A percentile compares a stretch with the other conserved stretches of the same genome.
phyloP scores from a whole-genome alignment of 2,329 filamentous ascomycete species.

The Ambrosiella cleistominuta region DNA sequence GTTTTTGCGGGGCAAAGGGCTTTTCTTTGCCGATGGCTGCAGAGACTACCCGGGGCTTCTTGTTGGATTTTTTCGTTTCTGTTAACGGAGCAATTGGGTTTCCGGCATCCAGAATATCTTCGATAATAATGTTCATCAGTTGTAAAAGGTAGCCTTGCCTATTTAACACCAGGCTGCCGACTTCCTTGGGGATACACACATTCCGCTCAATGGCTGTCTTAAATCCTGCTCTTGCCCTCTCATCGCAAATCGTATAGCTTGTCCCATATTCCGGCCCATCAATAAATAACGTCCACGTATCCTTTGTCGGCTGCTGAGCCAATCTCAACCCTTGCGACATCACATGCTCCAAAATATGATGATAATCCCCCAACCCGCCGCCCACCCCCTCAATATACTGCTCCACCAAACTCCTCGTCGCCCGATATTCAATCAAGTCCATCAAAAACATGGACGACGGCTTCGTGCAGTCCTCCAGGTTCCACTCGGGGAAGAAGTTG shows the following conservation, averaged over 20 bases:
- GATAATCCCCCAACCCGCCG: constrained; percentile 21
- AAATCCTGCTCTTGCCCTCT: constrained; percentile 11
- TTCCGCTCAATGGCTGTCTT: constrained; percentile 15
- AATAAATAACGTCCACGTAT: constrained; percentile 22
- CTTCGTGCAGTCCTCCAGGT: constrained; percentile 24
- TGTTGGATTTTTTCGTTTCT: background rate
- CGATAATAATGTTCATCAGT: constrained; percentile 24
- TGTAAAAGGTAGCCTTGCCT: constrained; percentile 24
- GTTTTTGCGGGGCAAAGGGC: background rate
- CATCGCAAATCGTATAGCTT: constrained; percentile 17
- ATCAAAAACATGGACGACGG: constrained; percentile 22
- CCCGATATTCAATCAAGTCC: constrained; percentile 23
- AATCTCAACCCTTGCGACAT: background rate
- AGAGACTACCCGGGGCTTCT: background rate
- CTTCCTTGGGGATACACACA: constrained; percentile 17
- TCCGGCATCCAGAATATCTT: constrained; percentile 25
- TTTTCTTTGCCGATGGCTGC: constrained; percentile 14
- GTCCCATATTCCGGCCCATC: constrained; percentile 22
- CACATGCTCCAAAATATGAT: constrained; percentile 19
- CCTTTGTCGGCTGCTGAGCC: background rate
- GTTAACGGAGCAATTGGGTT: constrained; percentile 14
- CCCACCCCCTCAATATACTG: constrained; percentile 21
- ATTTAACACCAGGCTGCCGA: constrained; percentile 22
- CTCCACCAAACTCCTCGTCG: constrained; percentile 19
- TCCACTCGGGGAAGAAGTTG: constrained; percentile 27